Conservation (phyloP, 176 grass and related monocot genomes). For the Puccinellia tenuiflora region DNA sequence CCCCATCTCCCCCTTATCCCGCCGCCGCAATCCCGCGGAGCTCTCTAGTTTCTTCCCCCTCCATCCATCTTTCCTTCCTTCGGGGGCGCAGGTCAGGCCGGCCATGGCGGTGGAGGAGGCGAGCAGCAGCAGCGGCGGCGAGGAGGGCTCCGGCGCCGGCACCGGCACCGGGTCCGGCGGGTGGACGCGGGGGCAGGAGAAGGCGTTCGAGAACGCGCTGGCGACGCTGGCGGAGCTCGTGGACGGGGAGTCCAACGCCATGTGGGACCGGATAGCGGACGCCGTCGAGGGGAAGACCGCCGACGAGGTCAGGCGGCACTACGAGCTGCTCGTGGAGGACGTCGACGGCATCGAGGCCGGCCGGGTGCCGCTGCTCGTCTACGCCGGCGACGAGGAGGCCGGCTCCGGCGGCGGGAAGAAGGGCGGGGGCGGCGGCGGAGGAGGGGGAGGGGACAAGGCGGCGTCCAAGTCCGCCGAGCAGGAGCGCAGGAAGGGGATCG, state of each 20-base stretch:
- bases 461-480: slow-evolving; percentile 66
- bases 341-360: slow-evolving; percentile 68
- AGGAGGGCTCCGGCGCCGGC: slow-evolving; percentile 1
- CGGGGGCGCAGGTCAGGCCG: not conserved
- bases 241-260: slow-evolving; percentile 18
- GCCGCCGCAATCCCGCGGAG: slow-evolving; percentile 27
- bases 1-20: slow-evolving; percentile 49
- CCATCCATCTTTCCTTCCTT: not conserved
- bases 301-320: slow-evolving; percentile 77
- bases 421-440: slow-evolving; percentile 27
- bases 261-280: slow-evolving; percentile 62
- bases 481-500: slow-evolving; percentile 88
- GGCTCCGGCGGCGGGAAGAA: slow-evolving; percentile 45
- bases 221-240: slow-evolving; percentile 23
- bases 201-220: slow-evolving; percentile 79
- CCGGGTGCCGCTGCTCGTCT: slow-evolving; percentile 62
- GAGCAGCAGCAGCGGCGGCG: slow-evolving; percentile 49
- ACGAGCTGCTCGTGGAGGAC: slow-evolving; percentile 74
- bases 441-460: slow-evolving; percentile 28
- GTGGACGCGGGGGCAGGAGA: slow-evolving; percentile 83
- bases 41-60: not conserved
- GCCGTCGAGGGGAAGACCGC: slow-evolving; percentile 56
- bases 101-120: slow-evolving; percentile 59
- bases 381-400: slow-evolving; percentile 40
- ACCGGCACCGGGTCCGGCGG: not conserved